A percentile compares a stretch with the other conserved stretches of the same genome.
phyloP scores from a whole-genome alignment of 2,329 filamentous ascomycete species.

The Chrysosporium keratinophilum region DNA sequence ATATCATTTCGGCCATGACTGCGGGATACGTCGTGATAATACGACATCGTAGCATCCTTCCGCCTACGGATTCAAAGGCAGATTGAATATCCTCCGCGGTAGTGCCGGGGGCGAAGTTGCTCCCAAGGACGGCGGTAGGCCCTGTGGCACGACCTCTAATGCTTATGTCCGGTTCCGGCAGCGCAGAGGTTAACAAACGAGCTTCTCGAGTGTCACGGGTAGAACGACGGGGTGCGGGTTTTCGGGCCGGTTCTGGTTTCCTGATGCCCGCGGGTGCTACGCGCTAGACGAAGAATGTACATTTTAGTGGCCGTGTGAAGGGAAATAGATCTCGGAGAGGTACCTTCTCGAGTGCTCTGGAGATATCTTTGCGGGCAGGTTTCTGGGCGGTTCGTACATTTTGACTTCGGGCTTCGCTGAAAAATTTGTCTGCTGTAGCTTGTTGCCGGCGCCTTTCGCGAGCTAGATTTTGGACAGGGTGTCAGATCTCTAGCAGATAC shows the following conservation, averaged over 20 bases:
- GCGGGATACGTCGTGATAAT: conserved; percentile 44
- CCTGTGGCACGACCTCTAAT: conserved; percentile 46
- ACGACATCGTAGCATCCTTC: conserved; percentile 45
- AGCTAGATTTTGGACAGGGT: conserved; percentile 26
- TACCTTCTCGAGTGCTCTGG: conserved; percentile 49
- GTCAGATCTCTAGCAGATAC: not conserved
- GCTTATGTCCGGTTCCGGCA: conserved; percentile 33
- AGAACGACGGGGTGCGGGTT: not conserved
- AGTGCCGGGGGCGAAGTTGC: conserved; percentile 57
- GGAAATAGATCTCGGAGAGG: not conserved
- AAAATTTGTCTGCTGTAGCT: conserved; percentile 48
- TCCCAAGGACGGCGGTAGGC: conserved; percentile 49
- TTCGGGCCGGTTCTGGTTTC: conserved; percentile 5
- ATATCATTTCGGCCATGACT: conserved; percentile 52
- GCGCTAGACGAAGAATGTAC: conserved; percentile 8
- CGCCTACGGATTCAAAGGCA: conserved; percentile 45
- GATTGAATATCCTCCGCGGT: conserved; percentile 56
- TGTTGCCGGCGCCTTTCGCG: conserved; percentile 48
- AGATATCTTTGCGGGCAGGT: conserved; percentile 32
- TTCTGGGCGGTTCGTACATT: conserved; percentile 35
- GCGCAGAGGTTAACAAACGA: conserved; percentile 8
- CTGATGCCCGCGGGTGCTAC: not conserved
- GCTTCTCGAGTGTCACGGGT: conserved; percentile 13
- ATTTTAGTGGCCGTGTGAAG: not conserved
- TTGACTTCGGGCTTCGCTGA: conserved; percentile 44